Percentiles rank a stretch among this genome's conserved stretches.
Evolutionary conservation across 192 early-diverging fungal species (phyloP).

Genomic region (Coemansia sp.): DNA sequence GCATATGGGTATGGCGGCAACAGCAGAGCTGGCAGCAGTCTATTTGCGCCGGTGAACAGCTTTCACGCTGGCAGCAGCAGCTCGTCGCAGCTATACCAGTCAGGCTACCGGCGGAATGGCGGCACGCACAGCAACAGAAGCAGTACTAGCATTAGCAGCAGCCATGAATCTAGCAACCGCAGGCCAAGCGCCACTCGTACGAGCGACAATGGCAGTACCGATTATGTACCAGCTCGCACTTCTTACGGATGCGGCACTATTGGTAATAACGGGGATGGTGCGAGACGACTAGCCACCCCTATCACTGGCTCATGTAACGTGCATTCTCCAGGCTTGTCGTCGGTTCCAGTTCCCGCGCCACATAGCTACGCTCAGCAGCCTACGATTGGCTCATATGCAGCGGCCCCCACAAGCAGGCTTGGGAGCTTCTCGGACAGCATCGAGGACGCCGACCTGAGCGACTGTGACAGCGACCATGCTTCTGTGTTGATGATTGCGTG

Average conservation of each 20-base stretch:
- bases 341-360: constrained; percentile 8
- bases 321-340: constrained; percentile 1
- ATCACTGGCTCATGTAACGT: neutral
- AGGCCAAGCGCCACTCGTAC: constrained; percentile 6
- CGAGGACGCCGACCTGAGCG: constrained; percentile 1
- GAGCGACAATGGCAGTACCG: constrained; percentile 10
- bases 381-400: neutral
- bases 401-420: neutral
- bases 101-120: neutral
- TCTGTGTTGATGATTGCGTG: constrained; percentile 12
- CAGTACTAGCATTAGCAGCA: constrained; percentile 17
- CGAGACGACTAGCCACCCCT: constrained; percentile 16
- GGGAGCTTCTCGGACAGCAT: neutral
- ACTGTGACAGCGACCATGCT: constrained; percentile 1
- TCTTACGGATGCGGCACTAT: constrained; percentile 16
- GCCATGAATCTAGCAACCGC: neutral
- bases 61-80: constrained; percentile 15
- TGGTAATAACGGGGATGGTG: constrained; percentile 19
- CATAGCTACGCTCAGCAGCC: neutral
- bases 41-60: constrained; percentile 41
- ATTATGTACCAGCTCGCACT: constrained; percentile 10
- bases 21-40: constrained; percentile 1
- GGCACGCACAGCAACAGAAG: neutral
- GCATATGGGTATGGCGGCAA: neutral
- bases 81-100: constrained; percentile 3